Conservation (phyloP, 352 stramenopile genomes). For the Pythium myriotylum region DNA sequence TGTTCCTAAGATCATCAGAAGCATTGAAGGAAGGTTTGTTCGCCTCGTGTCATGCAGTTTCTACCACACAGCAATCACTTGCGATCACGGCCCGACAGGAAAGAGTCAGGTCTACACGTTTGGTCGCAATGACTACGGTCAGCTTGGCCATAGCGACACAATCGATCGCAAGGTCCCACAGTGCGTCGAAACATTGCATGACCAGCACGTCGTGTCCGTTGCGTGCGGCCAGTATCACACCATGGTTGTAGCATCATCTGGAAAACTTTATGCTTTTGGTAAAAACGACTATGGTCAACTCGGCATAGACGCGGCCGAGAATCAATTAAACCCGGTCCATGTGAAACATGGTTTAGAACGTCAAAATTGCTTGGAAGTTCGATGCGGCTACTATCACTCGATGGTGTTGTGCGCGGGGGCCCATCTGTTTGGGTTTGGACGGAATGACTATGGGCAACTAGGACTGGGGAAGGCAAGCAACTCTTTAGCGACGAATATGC, state of each 20-base stretch:
- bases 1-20: conserved; percentile 77
- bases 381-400: conserved; percentile 93
- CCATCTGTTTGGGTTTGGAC: conserved; percentile 86
- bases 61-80: conserved; percentile 90
- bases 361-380: conserved; percentile 74
- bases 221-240: conserved; percentile 94
- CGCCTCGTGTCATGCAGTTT: conserved; percentile 91
- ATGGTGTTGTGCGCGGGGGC: conserved; percentile 75
- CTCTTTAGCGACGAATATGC: conserved; percentile 43
- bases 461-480: conserved; percentile 64
- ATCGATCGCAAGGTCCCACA: conserved; percentile 89
- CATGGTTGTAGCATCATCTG: conserved; percentile 67
- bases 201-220: conserved; percentile 70
- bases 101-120: conserved; percentile 80
- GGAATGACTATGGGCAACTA: conserved; percentile 95
- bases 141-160: conserved; percentile 89
- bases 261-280: conserved; percentile 83
- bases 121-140: conserved; percentile 92
- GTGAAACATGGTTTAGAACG: conserved; percentile 61
- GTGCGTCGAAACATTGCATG: conserved; percentile 54
- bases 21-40: conserved; percentile 69
- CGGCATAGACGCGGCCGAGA: conserved; percentile 75
- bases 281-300: conserved; percentile 96
- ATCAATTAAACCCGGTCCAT: conserved; percentile 60
- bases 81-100: conserved; percentile 31